Evolutionary conservation across 495 filamentous ascomycete genomes (phyloP).

Genomic region (Talaromyces trachyspermus): DNA sequence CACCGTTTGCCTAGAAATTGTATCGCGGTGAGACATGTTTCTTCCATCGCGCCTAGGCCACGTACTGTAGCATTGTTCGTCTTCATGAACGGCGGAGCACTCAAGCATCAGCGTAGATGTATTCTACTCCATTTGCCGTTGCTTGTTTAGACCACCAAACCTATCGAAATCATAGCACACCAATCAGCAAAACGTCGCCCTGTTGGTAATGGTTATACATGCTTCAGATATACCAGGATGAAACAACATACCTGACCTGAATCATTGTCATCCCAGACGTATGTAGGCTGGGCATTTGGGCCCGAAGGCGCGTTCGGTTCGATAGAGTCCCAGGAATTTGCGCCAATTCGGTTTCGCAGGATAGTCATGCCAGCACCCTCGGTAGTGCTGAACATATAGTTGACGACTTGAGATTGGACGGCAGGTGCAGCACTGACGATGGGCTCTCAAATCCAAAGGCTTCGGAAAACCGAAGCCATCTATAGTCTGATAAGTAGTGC

Average conservation of each 20-base stretch:
- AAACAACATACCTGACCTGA: slow-evolving; percentile 43
- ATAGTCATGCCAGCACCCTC: slow-evolving; percentile 46
- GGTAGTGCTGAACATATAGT: slow-evolving; percentile 39
- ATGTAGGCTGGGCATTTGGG: slow-evolving; percentile 27
- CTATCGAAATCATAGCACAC: too few species aligned
- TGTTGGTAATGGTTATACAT: too few species aligned
- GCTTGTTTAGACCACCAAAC: slow-evolving; percentile 31
- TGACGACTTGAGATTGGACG: slow-evolving; percentile 33
- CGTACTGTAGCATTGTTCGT: slow-evolving; percentile 35
- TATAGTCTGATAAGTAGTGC: slow-evolving; percentile 27
- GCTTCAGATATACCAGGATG: too few species aligned
- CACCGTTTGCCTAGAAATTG: slow-evolving; percentile 18
- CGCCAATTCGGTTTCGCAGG: slow-evolving; percentile 47
- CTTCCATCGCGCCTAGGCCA: neutral
- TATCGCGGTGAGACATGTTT: neutral
- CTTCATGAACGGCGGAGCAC: slow-evolving; percentile 52
- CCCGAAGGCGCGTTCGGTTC: slow-evolving; percentile 31
- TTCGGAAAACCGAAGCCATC: slow-evolving; percentile 45
- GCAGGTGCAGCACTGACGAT: slow-evolving; percentile 15
- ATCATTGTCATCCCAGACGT: slow-evolving; percentile 41
- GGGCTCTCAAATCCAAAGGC: slow-evolving; percentile 37
- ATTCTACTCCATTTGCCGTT: slow-evolving; percentile 32
- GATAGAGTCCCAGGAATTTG: slow-evolving; percentile 29
- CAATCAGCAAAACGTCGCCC: neutral
- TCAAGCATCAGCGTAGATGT: slow-evolving; percentile 50